Evolutionary conservation across 192 early-diverging fungal genomes (phyloP).

Genomic region (Backusella tarrabulga): DNA sequence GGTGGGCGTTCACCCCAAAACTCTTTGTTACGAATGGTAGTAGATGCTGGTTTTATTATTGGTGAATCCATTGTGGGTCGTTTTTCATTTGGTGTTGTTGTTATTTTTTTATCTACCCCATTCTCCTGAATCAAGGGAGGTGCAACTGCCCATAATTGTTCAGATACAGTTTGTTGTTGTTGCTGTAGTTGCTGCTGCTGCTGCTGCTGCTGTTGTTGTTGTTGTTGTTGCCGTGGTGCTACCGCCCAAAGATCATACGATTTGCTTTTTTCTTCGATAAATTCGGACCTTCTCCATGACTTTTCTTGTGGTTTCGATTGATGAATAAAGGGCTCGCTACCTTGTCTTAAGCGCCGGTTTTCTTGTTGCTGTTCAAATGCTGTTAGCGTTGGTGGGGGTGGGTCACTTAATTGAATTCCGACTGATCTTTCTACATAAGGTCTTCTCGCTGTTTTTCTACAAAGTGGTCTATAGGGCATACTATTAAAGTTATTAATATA

Average conservation of each 20-base stretch:
- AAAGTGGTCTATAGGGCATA: conserved; percentile 11
- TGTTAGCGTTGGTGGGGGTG: conserved; percentile 11
- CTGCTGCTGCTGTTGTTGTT: neutral
- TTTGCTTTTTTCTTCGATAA: neutral
- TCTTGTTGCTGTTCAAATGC: neutral
- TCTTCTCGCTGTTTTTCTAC: conserved; percentile 6
- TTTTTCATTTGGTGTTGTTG: neutral
- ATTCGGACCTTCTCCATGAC: neutral
- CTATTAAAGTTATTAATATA: conserved; percentile 6
- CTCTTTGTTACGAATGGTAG: conserved; percentile 16
- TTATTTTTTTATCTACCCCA: conserved; percentile 1
- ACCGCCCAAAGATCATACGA: neutral
- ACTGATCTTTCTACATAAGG: neutral
- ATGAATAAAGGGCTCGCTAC: neutral
- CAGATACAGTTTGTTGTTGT: neutral
- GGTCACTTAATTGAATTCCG: conserved; percentile 31
- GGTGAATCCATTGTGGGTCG: neutral
- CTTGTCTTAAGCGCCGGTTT: neutral
- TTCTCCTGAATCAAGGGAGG: conserved; percentile 7
- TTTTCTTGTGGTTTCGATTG: neutral
- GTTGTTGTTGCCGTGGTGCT: neutral
- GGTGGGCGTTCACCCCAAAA: conserved; percentile 70
- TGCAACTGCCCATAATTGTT: conserved; percentile 6
- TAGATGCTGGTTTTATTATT: neutral
- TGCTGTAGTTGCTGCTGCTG: neutral